Percentiles rank a stretch among this genome's conserved stretches.
Evolutionary conservation across 2,329 filamentous ascomycete species (phyloP).

Genomic region (Plectosphaerella cucumerina): DNA sequence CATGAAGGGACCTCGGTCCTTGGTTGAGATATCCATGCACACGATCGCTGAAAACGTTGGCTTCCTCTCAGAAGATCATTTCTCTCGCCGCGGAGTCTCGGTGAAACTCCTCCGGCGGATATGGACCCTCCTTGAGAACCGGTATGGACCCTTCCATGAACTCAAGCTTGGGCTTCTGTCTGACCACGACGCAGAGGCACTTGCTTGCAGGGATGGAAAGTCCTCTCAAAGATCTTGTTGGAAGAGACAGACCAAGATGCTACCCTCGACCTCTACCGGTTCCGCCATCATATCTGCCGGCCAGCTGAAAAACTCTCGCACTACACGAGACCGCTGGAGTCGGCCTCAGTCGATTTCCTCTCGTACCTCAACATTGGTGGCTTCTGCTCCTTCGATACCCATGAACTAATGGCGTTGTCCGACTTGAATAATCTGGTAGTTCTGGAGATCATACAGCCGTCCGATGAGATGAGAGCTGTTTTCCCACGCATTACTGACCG

Average conservation of each 20-base stretch:
- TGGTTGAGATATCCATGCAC: conserved; percentile 33
- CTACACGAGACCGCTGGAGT: conserved; percentile 34
- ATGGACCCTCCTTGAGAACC: conserved; percentile 34
- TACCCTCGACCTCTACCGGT: conserved; percentile 31
- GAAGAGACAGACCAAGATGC: conserved; percentile 24
- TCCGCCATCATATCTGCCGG: conserved; percentile 32
- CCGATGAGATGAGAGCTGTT: conserved; percentile 17
- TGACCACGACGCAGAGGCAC: conserved; percentile 20
- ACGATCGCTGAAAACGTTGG: conserved; percentile 32
- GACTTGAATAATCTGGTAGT: conserved; percentile 42
- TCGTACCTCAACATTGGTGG: conserved; percentile 35
- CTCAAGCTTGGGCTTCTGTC: neutral
- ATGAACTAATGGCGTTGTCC: conserved; percentile 35
- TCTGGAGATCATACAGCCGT: conserved; percentile 40
- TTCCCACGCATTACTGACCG: conserved; percentile 39
- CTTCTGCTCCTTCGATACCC: conserved; percentile 25
- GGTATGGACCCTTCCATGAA: conserved; percentile 22
- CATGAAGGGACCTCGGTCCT: conserved; percentile 26
- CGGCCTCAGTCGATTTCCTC: conserved; percentile 31
- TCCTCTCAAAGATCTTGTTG: conserved; percentile 29
- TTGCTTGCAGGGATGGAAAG: conserved; percentile 35
- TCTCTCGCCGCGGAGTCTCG: conserved; percentile 26
- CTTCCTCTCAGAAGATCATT: conserved; percentile 24
- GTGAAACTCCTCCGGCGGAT: conserved; percentile 27
- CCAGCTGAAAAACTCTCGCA: conserved; percentile 25